Evolutionary conservation across 345 rosid species (phyloP), one percentile per base, ranked within the genome.

Genomic region (Pugionium dolabratum): DNA sequence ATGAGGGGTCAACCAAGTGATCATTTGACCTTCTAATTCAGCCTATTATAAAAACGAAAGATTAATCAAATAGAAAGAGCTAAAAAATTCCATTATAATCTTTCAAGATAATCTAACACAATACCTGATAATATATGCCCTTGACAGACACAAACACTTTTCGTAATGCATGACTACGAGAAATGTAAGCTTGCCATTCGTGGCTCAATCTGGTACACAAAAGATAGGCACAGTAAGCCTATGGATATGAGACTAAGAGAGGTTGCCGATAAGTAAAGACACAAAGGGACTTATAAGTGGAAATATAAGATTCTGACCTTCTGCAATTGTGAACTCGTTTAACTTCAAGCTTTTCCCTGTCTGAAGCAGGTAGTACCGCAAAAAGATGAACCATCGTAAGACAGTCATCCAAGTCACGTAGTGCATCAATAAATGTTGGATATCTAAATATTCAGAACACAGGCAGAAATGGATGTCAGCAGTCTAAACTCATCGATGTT

Each of bases 91-190:
- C 18, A 32, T 30, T 26, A 62, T 10, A 34, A 50, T 32, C 9
- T 63, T 18, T 59, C 11, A 65, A 45, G 55, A 45, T n/a, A 47
- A 55, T 34, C 51, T 6, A 46, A 27, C 42, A 37, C 25, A 30
- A 42, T 74, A 88, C 99, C 97, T 94, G 97, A 71, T 90, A 90
- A 74, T 94, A 90, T 71, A 90, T 86, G 69, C 99, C 99, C 82
- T 94, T 90, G 27, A 94, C 96, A 60, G 99, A 87, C 39, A 94
- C 76, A 67, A 94, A 94, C 69, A 83, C 88, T 66, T 94, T 90
- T 3, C 97, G 73, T 73, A 94, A 73, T 47, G 92, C 85, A 80
- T 94, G 96, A 32, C 73, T 78, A 29, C 86, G 96, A 6, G 85
- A 82, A 65, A 94, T 75, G 66, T 82, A 94, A 10, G 96, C 97